These are phyloP conservation scores for Malus hybrid DNA, from an alignment of 331 rosid genomes.

Conservation along the genomic window DNA sequence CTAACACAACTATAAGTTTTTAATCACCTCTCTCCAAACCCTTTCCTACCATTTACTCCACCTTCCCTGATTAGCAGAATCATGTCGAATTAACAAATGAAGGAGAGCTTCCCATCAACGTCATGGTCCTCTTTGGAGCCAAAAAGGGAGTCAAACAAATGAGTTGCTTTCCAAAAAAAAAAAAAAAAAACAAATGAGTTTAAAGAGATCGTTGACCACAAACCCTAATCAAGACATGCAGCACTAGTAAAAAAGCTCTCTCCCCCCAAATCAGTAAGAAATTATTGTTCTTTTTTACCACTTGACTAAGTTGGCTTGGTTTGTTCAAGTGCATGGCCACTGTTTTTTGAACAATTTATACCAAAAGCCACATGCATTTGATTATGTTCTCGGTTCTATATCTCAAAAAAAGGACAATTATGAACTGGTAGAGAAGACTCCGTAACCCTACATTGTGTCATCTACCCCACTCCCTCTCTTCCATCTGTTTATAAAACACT, in stretches of 20 bases:
- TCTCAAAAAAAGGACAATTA: conserved; percentile 15
- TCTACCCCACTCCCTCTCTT: not conserved
- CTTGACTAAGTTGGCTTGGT: conserved; percentile 2
- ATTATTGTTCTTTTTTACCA: conserved; percentile 34
- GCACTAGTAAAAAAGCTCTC: conserved; percentile 1
- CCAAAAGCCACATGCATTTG: conserved; percentile 13
- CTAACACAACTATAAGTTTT: too few species aligned
- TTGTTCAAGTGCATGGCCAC: conserved; percentile 11
- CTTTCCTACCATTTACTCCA: not conserved
- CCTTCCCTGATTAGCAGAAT: conserved; percentile 1
- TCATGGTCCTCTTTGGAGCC: not conserved
- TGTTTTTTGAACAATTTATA: conserved; percentile 15
- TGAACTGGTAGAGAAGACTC: conserved; percentile 21
- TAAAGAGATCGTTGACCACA: conserved; percentile 27
- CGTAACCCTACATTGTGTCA: conserved; percentile 14
- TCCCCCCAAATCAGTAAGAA: conserved; percentile 46
- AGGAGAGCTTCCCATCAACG: not conserved
- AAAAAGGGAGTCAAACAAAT: conserved; percentile 34
- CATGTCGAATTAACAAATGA: not conserved
- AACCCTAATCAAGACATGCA: conserved; percentile 14
- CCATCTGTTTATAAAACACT: not conserved
- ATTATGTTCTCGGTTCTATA: conserved; percentile 25
- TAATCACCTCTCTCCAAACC: not conserved
- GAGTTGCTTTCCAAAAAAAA: not conserved
- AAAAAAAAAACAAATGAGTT: conserved; percentile 16